A percentile compares a stretch with the other conserved stretches of the same genome.
Conservation (phyloP, 2,329 filamentous ascomycete genomes). For the Colletotrichum karsti region DNA sequence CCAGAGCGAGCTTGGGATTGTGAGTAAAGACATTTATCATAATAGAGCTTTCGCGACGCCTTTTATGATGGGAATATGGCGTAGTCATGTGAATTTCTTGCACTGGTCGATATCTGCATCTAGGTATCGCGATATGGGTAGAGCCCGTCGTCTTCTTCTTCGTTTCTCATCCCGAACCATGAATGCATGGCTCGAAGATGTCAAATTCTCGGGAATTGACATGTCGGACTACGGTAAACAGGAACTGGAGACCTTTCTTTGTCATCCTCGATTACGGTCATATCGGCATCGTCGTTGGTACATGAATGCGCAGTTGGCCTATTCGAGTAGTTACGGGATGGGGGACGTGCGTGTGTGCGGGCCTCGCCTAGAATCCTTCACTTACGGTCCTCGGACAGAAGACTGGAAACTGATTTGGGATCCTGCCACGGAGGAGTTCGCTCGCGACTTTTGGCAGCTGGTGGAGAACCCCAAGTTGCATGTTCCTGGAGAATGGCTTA, state of each 20-base stretch:
- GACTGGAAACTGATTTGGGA: conserved; percentile 12
- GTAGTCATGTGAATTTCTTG: too few relatives aligned
- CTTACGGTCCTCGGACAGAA: not conserved
- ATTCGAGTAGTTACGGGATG: too few relatives aligned
- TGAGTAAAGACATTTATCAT: too few relatives aligned
- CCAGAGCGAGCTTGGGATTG: not conserved
- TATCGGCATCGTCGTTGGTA: fast-evolving
- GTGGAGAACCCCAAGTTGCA: not conserved
- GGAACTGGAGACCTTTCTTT: not conserved
- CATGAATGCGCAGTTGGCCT: too few relatives aligned
- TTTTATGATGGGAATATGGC: too few relatives aligned
- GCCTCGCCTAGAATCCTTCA: not conserved
- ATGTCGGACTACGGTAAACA: not conserved
- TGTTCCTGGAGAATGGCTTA: not conserved
- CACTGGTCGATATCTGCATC: too few relatives aligned
- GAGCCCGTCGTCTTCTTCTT: not conserved
- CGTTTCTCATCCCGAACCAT: not conserved
- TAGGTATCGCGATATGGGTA: not conserved
- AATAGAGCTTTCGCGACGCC: too few relatives aligned
- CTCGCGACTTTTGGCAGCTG: conserved; percentile 4
- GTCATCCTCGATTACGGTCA: too few relatives aligned
- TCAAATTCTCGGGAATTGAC: not conserved
- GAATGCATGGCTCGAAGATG: not conserved
- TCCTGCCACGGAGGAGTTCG: not conserved
- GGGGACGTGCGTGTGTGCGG: not conserved